These are phyloP conservation scores for Pontederia crassipes DNA, from an alignment of 176 grass and related monocot species.

Conservation along the genomic window DNA sequence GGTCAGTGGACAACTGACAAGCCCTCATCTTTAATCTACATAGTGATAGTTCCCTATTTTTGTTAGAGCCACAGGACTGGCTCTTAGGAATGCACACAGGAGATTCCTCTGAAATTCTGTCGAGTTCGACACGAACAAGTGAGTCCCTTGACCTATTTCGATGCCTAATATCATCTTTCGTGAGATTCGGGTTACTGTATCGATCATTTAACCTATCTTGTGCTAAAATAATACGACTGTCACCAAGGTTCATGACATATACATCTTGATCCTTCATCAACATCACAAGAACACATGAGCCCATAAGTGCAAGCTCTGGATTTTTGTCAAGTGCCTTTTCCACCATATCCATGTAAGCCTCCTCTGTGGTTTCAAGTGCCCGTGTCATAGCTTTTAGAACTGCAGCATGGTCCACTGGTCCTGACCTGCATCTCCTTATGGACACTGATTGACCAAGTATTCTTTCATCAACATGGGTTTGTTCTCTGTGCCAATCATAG, in stretches of 20 bases:
- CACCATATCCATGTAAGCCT: slow-evolving; percentile 66
- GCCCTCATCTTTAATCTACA: slow-evolving; percentile 48
- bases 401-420: slow-evolving; percentile 38
- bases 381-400: slow-evolving; percentile 60
- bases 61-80: too few relatives aligned
- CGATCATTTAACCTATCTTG: slow-evolving; percentile 23
- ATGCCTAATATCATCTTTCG: too few relatives aligned
- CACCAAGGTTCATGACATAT: slow-evolving; percentile 97
- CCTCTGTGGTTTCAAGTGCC: slow-evolving; percentile 41
- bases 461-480: slow-evolving; percentile 29
- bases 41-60: not conserved
- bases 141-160: too few relatives aligned
- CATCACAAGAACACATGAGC: slow-evolving; percentile 69
- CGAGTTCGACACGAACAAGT: too few relatives aligned
- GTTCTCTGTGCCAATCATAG: slow-evolving; percentile 24
- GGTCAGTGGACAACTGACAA: slow-evolving; percentile 70
- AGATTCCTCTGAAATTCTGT: too few relatives aligned
- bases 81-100: too few relatives aligned
- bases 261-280: slow-evolving; percentile 77
- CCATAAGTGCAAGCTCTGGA: slow-evolving; percentile 75
- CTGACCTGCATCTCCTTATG: slow-evolving; percentile 17
- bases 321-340: slow-evolving; percentile 53
- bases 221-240: slow-evolving; percentile 67
- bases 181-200: too few relatives aligned
- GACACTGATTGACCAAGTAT: slow-evolving; percentile 16